Evolutionary conservation across 805 yeast species (phyloP), one percentile per base, ranked within the genome.

Genomic region (Pichia ethanolica): DNA sequence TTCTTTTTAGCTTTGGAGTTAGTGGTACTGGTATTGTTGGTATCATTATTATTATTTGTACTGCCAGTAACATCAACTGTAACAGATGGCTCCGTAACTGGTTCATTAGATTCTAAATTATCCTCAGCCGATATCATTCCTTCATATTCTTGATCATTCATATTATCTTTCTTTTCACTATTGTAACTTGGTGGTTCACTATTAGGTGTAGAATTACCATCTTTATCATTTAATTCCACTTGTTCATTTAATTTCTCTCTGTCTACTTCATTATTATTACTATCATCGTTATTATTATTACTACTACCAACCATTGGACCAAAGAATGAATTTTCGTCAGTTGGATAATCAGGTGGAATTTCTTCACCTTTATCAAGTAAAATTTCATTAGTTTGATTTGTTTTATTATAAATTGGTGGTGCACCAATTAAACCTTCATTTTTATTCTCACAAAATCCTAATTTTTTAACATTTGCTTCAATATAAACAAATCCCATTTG

Each of bases 401-500:
- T 57, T 6, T 60, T 59, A 6, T 62, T 56, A 45, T 69, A 69
- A 20, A 62, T 45, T 0, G 72, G 72, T 9, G 72, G 72, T 3
- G 72, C 72, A 12, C 72, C 72, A 33, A 69, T 60, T 7, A 56
- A 49, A 2, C 71, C 72, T 48, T 68, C 72, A 51, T 68, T 68
- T 46, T 71, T 72, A 33, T 72, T 71, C 27, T 79, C 75, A 50
- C 80, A 74, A 53, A 78, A 78, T 5, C 82, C 83, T 47, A 77
- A 71, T 59, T 77, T 77, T 50, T 79, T 67, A 13, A 78, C 82
- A 62, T 89, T 89, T 2, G 89, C 97, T 61, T 89, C 97, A 45
- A 90, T 87, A 60, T 78, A 89, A 0, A 90, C 96, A 69, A 81
- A 89, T 3, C 97, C 97, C 49, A 81, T 71, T 59, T 87, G 93